Conservation (phyloP, 306 rosid species). For the Hippophae rhamnoides region DNA sequence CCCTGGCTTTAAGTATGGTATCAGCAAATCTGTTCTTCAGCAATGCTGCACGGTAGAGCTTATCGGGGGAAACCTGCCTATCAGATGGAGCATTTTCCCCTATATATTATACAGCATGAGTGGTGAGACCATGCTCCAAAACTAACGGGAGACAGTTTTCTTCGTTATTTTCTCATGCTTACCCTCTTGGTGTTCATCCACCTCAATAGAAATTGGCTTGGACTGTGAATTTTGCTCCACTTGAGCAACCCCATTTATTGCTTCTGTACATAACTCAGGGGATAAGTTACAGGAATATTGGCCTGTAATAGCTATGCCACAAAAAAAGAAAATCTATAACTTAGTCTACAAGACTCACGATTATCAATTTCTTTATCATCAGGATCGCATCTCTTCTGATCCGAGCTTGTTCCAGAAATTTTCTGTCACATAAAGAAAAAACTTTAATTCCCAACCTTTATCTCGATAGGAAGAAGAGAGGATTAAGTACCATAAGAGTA, state of each 20-base stretch:
- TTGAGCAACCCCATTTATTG: constrained; percentile 61
- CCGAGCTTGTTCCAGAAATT: too few relatives aligned
- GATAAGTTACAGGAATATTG: neutral
- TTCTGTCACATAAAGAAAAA: too few relatives aligned
- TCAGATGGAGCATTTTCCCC: constrained; percentile 58
- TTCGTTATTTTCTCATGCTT: constrained; percentile 22
- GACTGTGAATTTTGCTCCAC: constrained; percentile 52
- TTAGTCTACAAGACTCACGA: too few relatives aligned
- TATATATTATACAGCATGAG: constrained; percentile 19
- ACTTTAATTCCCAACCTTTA: too few relatives aligned
- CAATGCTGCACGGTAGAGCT: constrained; percentile 60
- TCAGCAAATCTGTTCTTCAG: constrained; percentile 65
- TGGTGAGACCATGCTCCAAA: constrained; percentile 17
- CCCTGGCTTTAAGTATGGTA: constrained; percentile 78
- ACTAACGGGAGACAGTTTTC: constrained; percentile 7
- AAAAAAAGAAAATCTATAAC: neutral
- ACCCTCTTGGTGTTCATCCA: constrained; percentile 66
- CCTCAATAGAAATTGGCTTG: constrained; percentile 51
- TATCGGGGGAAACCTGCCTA: constrained; percentile 60
- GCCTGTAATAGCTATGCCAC: too few relatives aligned
- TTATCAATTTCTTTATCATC: too few relatives aligned
- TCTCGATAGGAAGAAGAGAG: too few relatives aligned
- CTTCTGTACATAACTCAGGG: constrained; percentile 28
- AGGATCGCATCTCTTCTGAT: too few relatives aligned
- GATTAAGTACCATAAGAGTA: too few relatives aligned